These are phyloP conservation scores for Stemphylium vesicarium DNA, from an alignment of 2,329 filamentous ascomycete species.

Conservation along the genomic window DNA sequence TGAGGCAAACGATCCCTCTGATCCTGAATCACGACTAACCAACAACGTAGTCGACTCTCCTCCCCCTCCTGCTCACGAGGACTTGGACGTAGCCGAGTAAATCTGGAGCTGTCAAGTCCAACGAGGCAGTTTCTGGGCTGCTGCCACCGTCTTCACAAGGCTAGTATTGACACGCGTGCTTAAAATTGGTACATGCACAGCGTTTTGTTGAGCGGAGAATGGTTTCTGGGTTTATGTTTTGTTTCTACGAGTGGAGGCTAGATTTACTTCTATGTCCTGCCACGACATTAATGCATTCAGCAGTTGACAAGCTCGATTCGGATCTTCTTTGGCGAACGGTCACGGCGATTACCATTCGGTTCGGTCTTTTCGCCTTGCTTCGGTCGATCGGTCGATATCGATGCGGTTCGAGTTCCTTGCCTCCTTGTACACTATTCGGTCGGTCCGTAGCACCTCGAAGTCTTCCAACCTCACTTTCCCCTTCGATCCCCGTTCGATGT, in stretches of 20 bases:
- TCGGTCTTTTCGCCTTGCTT: constrained; percentile 38
- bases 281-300: constrained; percentile 45
- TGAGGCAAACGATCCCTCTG: constrained; percentile 50
- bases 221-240: constrained; percentile 33
- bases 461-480: constrained; percentile 24
- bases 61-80: constrained; percentile 79
- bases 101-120: constrained; percentile 19
- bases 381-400: constrained; percentile 44
- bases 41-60: constrained; percentile 71
- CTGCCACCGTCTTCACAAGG: constrained; percentile 22
- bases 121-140: constrained; percentile 15
- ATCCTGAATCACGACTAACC: constrained; percentile 33
- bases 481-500: constrained; percentile 15
- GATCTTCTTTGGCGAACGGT: constrained; percentile 45
- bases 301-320: constrained; percentile 43
- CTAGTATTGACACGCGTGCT: constrained; percentile 24
- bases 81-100: constrained; percentile 91
- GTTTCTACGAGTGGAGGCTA: constrained; percentile 32
- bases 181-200: constrained; percentile 32
- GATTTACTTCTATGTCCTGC: constrained; percentile 31
- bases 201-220: constrained; percentile 31
- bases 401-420: constrained; percentile 38
- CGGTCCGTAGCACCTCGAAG: constrained; percentile 44
- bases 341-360: constrained; percentile 45
- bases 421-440: constrained; percentile 48